These are phyloP conservation scores for Cicer bijugum DNA, from an alignment of 306 rosid genomes.

Conservation along the genomic window DNA sequence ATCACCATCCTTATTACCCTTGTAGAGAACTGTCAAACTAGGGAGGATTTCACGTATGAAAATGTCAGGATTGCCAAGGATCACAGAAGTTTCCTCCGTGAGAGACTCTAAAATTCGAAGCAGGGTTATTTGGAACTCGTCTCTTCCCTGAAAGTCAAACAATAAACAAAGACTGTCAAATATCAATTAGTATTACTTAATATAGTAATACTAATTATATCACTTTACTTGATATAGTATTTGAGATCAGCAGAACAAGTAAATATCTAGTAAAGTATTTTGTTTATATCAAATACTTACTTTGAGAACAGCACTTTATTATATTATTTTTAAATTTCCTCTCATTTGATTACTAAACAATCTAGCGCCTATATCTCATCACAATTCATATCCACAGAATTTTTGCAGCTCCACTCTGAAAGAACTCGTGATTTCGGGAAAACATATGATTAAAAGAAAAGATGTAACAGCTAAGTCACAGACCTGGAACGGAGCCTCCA, in stretches of 20 bases:
- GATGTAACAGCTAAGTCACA: conserved; percentile 41
- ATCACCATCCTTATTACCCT: conserved; percentile 95
- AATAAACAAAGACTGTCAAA: conserved; percentile 42
- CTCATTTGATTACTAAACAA: background rate
- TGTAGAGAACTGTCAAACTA: conserved; percentile 85
- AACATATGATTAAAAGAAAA: conserved; percentile 17
- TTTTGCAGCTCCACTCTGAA: conserved; percentile 1
- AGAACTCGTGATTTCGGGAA: background rate
- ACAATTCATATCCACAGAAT: conserved; percentile 1
- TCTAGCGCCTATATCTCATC: conserved; percentile 22
- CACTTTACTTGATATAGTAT: too few species aligned
- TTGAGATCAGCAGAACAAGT: too few species aligned
- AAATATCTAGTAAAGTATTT: too few species aligned
- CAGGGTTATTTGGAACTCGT: conserved; percentile 93
- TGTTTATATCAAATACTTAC: background rate
- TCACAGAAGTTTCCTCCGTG: conserved; percentile 69
- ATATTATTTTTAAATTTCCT: background rate
- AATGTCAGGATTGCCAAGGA: conserved; percentile 72
- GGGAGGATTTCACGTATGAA: conserved; percentile 85
- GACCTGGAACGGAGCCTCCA: conserved; percentile 92
- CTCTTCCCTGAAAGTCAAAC: conserved; percentile 84
- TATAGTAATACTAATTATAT: too few species aligned
- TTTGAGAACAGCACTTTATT: background rate
- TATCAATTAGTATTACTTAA: background rate
- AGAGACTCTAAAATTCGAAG: conserved; percentile 87